Evolutionary conservation across 768 basidiomycete genomes (phyloP).

Genomic region (Xanthoconium stramineum): DNA sequence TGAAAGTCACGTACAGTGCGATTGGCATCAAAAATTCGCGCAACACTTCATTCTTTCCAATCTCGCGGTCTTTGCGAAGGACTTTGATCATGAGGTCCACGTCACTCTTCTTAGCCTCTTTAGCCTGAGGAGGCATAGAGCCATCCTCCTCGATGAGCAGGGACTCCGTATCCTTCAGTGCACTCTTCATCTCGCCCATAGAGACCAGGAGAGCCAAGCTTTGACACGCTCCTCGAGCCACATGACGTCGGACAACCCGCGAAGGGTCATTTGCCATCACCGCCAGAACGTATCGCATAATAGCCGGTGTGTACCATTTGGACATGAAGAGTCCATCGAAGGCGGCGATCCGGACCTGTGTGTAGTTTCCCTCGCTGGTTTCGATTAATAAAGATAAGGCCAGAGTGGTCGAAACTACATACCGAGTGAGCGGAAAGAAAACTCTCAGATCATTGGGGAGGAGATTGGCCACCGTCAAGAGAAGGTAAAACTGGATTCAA

Average conservation of each 20-base stretch:
- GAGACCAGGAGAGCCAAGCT: slow-evolving; percentile 82
- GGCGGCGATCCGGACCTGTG: slow-evolving; percentile 86
- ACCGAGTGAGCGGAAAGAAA: slow-evolving; percentile 91
- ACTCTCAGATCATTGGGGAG: slow-evolving; percentile 71
- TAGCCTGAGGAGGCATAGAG: slow-evolving; percentile 61
- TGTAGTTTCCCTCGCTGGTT: slow-evolving; percentile 87
- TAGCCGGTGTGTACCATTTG: slow-evolving; percentile 79
- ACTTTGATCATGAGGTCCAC: slow-evolving; percentile 83
- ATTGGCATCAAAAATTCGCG: slow-evolving; percentile 81
- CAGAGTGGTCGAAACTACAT: slow-evolving; percentile 21
- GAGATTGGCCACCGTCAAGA: slow-evolving; percentile 72
- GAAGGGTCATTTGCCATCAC: slow-evolving; percentile 87
- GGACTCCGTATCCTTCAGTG: slow-evolving; percentile 69
- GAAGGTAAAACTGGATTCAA: slow-evolving; percentile 65
- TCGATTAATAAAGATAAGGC: slow-evolving; percentile 9
- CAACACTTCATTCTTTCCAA: slow-evolving; percentile 75
- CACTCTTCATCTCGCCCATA: slow-evolving; percentile 86
- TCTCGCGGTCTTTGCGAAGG: slow-evolving; percentile 81
- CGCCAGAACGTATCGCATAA: slow-evolving; percentile 84
- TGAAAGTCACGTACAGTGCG: slow-evolving; percentile 55
- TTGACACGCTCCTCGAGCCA: slow-evolving; percentile 81
- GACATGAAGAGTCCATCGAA: slow-evolving; percentile 92
- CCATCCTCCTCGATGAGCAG: slow-evolving; percentile 88
- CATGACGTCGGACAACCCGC: slow-evolving; percentile 76
- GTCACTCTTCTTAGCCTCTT: slow-evolving; percentile 78